phyloP scores from a whole-genome alignment of 2,329 filamentous ascomycete genomes.

The Aspergillus proliferans region DNA sequence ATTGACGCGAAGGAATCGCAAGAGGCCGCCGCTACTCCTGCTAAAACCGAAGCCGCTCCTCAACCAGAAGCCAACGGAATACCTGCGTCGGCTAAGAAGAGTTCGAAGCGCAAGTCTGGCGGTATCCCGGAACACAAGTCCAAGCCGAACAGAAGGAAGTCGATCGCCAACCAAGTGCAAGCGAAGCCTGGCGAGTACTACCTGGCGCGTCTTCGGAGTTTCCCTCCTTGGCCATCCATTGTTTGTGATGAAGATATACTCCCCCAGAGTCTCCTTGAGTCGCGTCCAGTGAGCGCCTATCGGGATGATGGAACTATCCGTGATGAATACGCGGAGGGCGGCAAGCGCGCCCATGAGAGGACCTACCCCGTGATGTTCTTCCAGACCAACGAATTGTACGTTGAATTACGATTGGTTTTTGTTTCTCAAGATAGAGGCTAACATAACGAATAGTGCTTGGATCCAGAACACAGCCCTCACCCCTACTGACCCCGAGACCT shows the following conservation, averaged over 20 bases:
- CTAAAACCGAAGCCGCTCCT: slow-evolving; percentile 20
- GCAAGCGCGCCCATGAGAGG: slow-evolving; percentile 76
- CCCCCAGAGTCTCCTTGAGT: slow-evolving; percentile 66
- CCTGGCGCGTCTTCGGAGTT: slow-evolving; percentile 89
- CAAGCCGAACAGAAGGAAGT: slow-evolving; percentile 80
- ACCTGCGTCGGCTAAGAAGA: slow-evolving; percentile 45
- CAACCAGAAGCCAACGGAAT: slow-evolving; percentile 42
- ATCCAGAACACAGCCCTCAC: slow-evolving; percentile 76
- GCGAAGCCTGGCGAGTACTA: slow-evolving; percentile 88
- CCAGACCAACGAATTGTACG: slow-evolving; percentile 94
- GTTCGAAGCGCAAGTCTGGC: slow-evolving; percentile 64
- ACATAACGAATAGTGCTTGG: slow-evolving; percentile 63
- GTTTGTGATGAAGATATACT: slow-evolving; percentile 94
- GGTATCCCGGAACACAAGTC: slow-evolving; percentile 60
- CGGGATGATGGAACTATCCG: slow-evolving; percentile 79
- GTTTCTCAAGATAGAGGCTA: background rate
- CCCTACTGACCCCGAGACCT: slow-evolving; percentile 67
- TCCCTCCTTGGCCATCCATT: slow-evolving; percentile 88
- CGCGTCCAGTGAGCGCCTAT: slow-evolving; percentile 76
- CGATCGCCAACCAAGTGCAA: slow-evolving; percentile 65
- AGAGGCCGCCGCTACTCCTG: slow-evolving; percentile 14
- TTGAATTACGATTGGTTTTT: slow-evolving; percentile 16
- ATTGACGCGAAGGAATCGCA: slow-evolving; percentile 20
- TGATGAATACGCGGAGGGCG: slow-evolving; percentile 79
- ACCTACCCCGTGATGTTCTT: slow-evolving; percentile 95